phyloP scores from a whole-genome alignment of 169 alveolate species.

The Plasmodium vivax region DNA sequence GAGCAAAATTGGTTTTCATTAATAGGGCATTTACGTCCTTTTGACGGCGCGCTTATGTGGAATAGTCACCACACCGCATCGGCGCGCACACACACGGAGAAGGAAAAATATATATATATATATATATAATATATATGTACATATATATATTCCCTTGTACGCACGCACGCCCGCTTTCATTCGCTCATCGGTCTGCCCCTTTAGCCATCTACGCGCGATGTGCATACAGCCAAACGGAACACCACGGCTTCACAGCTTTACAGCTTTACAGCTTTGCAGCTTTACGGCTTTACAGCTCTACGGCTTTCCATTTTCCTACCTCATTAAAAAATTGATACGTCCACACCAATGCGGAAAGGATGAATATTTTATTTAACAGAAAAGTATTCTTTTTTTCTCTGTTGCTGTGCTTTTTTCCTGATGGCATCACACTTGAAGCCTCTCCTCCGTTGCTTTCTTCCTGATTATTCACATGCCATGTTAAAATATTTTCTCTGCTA shows the following conservation, averaged over 20 bases:
- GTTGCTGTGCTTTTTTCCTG: not conserved
- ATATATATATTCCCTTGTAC: not conserved
- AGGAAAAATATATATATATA: not conserved
- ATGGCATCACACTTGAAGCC: constrained; percentile 12
- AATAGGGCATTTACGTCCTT: not conserved
- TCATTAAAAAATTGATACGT: not conserved
- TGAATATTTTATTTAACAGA: not conserved
- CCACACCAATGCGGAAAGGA: not conserved
- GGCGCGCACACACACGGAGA: not conserved
- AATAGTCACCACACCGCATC: not conserved
- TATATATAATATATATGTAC: no score
- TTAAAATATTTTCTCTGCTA: not conserved
- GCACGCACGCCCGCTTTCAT: not conserved
- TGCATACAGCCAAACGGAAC: not conserved
- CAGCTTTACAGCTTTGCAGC: not conserved
- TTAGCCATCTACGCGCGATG: not conserved
- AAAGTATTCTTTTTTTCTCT: not conserved
- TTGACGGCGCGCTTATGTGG: not conserved
- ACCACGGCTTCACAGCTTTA: not conserved
- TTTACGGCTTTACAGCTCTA: not conserved
- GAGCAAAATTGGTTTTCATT: not conserved
- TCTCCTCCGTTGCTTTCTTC: not conserved
- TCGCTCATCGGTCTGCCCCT: not conserved
- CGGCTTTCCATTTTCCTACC: not conserved
- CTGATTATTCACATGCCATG: not conserved